Base-by-base conservation (phyloP, 2,329 filamentous ascomycete genomes). In the Periconia sp. region DNA sequence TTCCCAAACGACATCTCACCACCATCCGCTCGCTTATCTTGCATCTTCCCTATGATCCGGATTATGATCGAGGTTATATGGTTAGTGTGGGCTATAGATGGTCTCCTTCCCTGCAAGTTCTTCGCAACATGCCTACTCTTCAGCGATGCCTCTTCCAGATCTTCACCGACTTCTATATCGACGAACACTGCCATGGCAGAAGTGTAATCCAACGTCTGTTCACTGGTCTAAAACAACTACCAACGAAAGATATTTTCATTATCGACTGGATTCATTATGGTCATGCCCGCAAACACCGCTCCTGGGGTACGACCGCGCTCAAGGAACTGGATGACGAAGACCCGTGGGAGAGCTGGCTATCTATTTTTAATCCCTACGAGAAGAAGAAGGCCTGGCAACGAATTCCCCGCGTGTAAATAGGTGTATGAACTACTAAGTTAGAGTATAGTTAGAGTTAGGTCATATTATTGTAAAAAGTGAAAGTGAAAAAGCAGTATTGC, bases 21-120 rank as follows among this genome's bases (percentile, higher is more conserved):
- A 19, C n/a, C n/a, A 52, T 52, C 17, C 37, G 20, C 2, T 47
- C 44, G 11, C 37, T 52, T 14, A 23, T 47, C 18, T 44, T 52
- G 35, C 33, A 18, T 20, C 13, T 31, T 6, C 18, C 47, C 15
- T 3, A 15, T 6, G 19, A 42, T 11, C 13, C 44, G 6, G 31
- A 37, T 15, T 35, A 33, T 18, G 27, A 46, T n/a, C 10, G 3
- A 3, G 33, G 33, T 3, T 37, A 37, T n/a, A 5, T 14, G 13
- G 33, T 37, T n/a, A 37, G 33, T 11, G 3, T 5, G 3, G 33
- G 33, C 5, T 37, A 37, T 37, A 6, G 6, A 13, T 37, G 33
- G 33, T 5, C 10, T n/a, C 33, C 33, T 3, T 14, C 33, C 15
- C 11, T 37, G 33, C 3, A n/a, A 5, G 33, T 37, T n/a, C 33